Evolutionary conservation across 2,329 filamentous ascomycete species (phyloP).

Genomic region (Neocatenulostroma microsporum): DNA sequence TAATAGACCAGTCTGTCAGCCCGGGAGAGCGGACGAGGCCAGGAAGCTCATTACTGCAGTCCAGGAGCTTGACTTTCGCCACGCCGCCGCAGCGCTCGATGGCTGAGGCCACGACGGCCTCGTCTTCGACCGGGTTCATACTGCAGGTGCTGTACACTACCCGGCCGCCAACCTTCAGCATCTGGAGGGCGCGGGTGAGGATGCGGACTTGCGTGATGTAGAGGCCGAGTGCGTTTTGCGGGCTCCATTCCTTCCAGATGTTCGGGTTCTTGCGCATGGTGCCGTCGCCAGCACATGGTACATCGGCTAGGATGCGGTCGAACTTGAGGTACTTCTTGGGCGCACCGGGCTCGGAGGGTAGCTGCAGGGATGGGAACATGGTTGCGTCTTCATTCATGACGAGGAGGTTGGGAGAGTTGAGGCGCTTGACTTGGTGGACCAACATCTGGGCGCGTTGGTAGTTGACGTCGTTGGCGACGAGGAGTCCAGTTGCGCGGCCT

Average conservation of each 20-base stretch:
- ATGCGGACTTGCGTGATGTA: slow-evolving; percentile 84
- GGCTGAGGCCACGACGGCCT: slow-evolving; percentile 80
- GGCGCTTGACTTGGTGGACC: slow-evolving; percentile 92
- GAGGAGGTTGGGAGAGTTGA: slow-evolving; percentile 92
- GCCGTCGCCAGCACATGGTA: slow-evolving; percentile 93
- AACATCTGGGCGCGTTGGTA: slow-evolving; percentile 97
- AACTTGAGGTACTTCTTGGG: slow-evolving; percentile 77
- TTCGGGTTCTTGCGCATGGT: slow-evolving; percentile 88
- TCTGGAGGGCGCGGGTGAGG: slow-evolving; percentile 81
- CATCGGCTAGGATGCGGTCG: slow-evolving; percentile 90
- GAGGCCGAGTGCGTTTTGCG: slow-evolving; percentile 77
- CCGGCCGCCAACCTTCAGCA: slow-evolving; percentile 89
- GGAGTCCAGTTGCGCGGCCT: slow-evolving; percentile 79
- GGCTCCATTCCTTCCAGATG: slow-evolving; percentile 92
- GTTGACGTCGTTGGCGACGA: slow-evolving; percentile 94
- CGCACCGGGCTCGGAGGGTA: slow-evolving; percentile 51
- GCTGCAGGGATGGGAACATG: slow-evolving; percentile 83
- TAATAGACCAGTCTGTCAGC: slow-evolving; percentile 76
- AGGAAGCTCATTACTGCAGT: slow-evolving; percentile 71
- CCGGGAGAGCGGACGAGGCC: slow-evolving; percentile 69
- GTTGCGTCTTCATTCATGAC: slow-evolving; percentile 98
- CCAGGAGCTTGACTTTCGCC: slow-evolving; percentile 72
- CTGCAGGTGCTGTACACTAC: slow-evolving; percentile 98
- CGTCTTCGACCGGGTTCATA: slow-evolving; percentile 97
- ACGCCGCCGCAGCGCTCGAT: slow-evolving; percentile 83